phyloP scores from a whole-genome alignment of 345 rosid genomes.

The Reutealis trisperma region DNA sequence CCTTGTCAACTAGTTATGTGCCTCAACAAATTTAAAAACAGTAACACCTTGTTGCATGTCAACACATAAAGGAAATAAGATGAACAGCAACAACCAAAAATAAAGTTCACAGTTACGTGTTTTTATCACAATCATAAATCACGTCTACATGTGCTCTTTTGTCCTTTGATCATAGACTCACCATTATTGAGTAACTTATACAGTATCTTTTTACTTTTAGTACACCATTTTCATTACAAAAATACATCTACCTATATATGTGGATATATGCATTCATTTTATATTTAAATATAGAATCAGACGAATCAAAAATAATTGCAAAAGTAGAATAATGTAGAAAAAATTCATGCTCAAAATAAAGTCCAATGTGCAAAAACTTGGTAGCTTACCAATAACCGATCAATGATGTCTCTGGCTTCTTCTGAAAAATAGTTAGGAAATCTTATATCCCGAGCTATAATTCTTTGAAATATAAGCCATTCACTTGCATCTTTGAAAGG shows the following conservation, averaged over 20 bases:
- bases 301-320: background rate
- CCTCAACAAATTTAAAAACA: background rate
- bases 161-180: background rate
- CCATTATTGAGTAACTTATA: background rate
- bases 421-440: slow-evolving; percentile 90
- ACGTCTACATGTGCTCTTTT: background rate
- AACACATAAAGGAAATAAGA: background rate
- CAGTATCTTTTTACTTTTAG: background rate
- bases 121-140: background rate
- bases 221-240: background rate
- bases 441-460: slow-evolving; percentile 87
- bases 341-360: slow-evolving; percentile 5
- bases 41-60: background rate
- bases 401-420: slow-evolving; percentile 85
- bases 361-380: slow-evolving; percentile 13
- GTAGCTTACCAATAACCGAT: slow-evolving; percentile 71
- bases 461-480: slow-evolving; percentile 97
- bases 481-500: slow-evolving; percentile 98
- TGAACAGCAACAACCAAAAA: background rate
- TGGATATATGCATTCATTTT: background rate
- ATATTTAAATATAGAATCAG: background rate
- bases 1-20: slow-evolving; percentile 5
- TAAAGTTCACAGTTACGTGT: background rate
- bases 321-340: slow-evolving; percentile 12
- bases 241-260: background rate